Evolutionary conservation across 2,329 filamentous ascomycete species (phyloP).

Genomic region (Exutisphaerella laricina): DNA sequence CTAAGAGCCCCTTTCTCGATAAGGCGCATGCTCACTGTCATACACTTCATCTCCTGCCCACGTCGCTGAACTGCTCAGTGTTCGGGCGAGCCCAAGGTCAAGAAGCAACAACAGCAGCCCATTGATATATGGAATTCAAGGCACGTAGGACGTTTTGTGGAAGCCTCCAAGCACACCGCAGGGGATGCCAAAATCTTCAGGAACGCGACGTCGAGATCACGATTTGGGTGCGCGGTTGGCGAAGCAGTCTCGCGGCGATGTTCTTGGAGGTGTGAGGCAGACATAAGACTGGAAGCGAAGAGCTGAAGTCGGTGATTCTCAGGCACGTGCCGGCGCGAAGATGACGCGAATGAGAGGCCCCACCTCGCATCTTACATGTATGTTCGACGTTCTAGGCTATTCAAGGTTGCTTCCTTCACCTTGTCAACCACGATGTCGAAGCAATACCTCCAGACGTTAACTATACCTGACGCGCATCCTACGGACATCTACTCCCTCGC

Average conservation of each 20-base stretch:
- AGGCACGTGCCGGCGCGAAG: neutral
- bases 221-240: no score
- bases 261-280: no score
- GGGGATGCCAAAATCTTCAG: slow-evolving; percentile 1
- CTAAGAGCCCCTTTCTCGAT: neutral
- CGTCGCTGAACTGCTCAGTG: neutral
- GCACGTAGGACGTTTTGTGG: no score
- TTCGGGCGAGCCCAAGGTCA: neutral
- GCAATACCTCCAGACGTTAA: slow-evolving; percentile 93
- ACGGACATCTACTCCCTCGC: slow-evolving; percentile 36
- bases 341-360: neutral
- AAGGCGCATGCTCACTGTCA: no score
- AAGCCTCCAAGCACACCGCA: neutral
- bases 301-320: no score
- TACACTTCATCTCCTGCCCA: neutral
- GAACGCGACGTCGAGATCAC: no score
- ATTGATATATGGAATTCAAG: neutral
- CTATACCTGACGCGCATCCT: slow-evolving; percentile 61
- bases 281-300: no score
- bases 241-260: no score
- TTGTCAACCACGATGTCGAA: slow-evolving; percentile 65
- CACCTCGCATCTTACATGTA: neutral
- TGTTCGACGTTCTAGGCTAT: neutral
- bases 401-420: no score
- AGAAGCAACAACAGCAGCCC: neutral